Percentiles rank a stretch among this genome's conserved stretches.
Conservation (phyloP, 805 yeast genomes). For the Pichia manshurica region DNA sequence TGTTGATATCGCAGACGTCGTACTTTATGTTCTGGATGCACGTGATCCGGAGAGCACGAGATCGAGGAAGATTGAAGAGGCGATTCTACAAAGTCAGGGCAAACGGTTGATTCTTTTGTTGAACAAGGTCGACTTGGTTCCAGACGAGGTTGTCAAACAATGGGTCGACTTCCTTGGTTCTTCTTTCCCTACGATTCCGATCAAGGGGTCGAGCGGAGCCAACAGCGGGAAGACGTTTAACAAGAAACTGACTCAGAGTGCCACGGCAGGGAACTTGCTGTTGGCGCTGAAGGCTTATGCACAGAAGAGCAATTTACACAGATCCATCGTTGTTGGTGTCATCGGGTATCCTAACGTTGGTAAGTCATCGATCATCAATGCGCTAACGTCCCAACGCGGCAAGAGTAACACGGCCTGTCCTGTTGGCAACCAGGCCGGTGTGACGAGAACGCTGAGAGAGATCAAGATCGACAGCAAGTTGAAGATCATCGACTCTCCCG, state of each 20-base stretch:
- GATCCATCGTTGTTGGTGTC: constrained; percentile 90
- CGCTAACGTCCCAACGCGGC: constrained; percentile 76
- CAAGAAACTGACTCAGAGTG: constrained; percentile 62
- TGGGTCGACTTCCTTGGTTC: constrained; percentile 79
- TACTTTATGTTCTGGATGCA: constrained; percentile 91
- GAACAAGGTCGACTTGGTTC: constrained; percentile 91
- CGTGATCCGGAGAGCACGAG: constrained; percentile 96
- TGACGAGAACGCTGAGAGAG: constrained; percentile 86
- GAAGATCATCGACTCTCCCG: constrained; percentile 90
- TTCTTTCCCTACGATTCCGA: constrained; percentile 87
- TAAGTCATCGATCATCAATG: constrained; percentile 88
- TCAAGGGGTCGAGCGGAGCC: constrained; percentile 74
- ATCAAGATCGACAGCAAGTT: constrained; percentile 88
- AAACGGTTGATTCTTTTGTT: constrained; percentile 81
- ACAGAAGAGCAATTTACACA: constrained; percentile 72
- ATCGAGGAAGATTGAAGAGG: constrained; percentile 85
- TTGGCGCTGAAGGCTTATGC: constrained; percentile 84
- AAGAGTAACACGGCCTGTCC: constrained; percentile 71
- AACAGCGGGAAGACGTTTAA: constrained; percentile 63
- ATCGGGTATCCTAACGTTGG: constrained; percentile 98
- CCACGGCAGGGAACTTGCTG: constrained; percentile 68
- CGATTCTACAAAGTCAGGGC: constrained; percentile 70
- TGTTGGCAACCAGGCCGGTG: constrained; percentile 96
- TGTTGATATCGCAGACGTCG: constrained; percentile 86
- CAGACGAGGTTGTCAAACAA: constrained; percentile 71